These are phyloP conservation scores for Beauveria varroae DNA, from an alignment of 2,329 filamentous ascomycete genomes.

Conservation along the genomic window DNA sequence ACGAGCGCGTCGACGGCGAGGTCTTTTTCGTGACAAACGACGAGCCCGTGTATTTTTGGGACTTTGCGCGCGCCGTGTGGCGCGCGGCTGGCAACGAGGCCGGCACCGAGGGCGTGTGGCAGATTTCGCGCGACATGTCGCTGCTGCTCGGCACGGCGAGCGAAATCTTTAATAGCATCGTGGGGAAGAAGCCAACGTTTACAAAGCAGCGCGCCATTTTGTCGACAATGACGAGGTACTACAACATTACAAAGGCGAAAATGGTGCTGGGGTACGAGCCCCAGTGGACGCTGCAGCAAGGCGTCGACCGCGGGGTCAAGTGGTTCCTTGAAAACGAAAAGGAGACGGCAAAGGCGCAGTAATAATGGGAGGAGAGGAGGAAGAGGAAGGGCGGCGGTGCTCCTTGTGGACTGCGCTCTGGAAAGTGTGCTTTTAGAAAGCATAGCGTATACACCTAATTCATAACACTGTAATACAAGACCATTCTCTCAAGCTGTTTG, in stretches of 20 bases:
- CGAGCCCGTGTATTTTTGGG: slow-evolving; percentile 83
- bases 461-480: background rate
- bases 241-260: slow-evolving; percentile 70
- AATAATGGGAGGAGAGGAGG: no score
- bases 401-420: background rate
- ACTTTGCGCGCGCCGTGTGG: slow-evolving; percentile 77
- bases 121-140: slow-evolving; percentile 44
- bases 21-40: slow-evolving; percentile 89
- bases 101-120: slow-evolving; percentile 48
- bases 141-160: slow-evolving; percentile 43
- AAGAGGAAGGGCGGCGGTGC: background rate
- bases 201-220: slow-evolving; percentile 55
- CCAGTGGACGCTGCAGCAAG: slow-evolving; percentile 59
- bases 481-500: no score
- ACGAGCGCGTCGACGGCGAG: slow-evolving; percentile 74
- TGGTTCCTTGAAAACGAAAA: slow-evolving; percentile 49
- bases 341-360: background rate
- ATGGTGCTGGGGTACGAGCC: slow-evolving; percentile 61
- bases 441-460: background rate
- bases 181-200: slow-evolving; percentile 49
- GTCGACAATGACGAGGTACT: slow-evolving; percentile 70
- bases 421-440: background rate
- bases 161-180: slow-evolving; percentile 42
- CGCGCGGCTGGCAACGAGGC: slow-evolving; percentile 44
- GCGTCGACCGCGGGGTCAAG: slow-evolving; percentile 44